Percentiles rank a stretch among this genome's conserved stretches.
These are phyloP conservation scores for Chamaenerion angustifolium DNA, from an alignment of 345 rosid genomes.

Conservation along the genomic window DNA sequence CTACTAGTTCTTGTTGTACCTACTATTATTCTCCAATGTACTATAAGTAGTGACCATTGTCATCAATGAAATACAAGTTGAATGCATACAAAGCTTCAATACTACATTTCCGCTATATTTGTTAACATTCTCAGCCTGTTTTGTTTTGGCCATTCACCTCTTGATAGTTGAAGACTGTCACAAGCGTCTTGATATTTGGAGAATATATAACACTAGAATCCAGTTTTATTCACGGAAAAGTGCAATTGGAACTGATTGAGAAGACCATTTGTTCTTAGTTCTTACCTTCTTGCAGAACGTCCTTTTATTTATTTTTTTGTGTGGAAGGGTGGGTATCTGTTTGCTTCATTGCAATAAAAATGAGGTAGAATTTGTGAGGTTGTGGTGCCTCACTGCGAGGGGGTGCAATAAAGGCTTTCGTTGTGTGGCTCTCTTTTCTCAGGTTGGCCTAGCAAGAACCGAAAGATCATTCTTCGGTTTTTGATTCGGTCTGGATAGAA, in stretches of 20 bases:
- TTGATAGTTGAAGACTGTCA: background rate
- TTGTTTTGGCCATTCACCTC: too few relatives aligned
- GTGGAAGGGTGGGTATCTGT: background rate
- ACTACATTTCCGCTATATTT: too few relatives aligned
- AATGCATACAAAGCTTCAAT: too few relatives aligned
- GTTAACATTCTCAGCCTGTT: too few relatives aligned
- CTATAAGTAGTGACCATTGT: too few relatives aligned
- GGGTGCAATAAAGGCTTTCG: slow-evolving; percentile 10
- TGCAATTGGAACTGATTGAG: background rate
- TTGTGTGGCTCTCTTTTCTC: slow-evolving; percentile 66
- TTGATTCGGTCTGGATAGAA: slow-evolving; percentile 1
- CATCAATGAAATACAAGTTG: too few relatives aligned
- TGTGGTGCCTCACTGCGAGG: slow-evolving; percentile 17
- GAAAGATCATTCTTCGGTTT: slow-evolving; percentile 19
- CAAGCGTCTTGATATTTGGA: background rate
- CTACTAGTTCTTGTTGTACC: too few relatives aligned
- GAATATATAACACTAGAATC: too few relatives aligned
- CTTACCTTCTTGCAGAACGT: slow-evolving; percentile 1
- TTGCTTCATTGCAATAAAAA: background rate
- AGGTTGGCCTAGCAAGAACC: slow-evolving; percentile 29
- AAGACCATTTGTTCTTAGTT: background rate
- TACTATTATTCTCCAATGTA: too few relatives aligned
- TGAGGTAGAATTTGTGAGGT: slow-evolving; percentile 40
- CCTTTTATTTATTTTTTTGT: background rate
- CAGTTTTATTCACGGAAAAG: too few relatives aligned